Conservation (phyloP, 176 grass and related monocot genomes). For the Hyparrhenia diplandra region DNA sequence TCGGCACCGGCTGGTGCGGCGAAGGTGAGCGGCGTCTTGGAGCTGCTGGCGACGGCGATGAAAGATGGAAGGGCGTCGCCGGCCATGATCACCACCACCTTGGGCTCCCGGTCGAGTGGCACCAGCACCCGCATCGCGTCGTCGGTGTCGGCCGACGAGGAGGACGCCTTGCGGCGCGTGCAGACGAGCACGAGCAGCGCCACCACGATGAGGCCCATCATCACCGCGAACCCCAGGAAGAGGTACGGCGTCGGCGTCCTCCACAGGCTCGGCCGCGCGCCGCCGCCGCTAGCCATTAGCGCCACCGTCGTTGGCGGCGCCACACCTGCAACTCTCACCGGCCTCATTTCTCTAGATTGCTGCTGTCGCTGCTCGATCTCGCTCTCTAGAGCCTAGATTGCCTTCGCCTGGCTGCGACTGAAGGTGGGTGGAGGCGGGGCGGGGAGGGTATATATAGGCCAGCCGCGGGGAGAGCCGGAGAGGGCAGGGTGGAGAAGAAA, state of each 20-base stretch:
- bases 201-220: constrained; percentile 37
- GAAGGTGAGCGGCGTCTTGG: neutral
- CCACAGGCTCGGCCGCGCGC: neutral
- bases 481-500: neutral
- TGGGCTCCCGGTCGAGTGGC: constrained; percentile 44
- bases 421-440: neutral
- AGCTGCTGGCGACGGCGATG: constrained; percentile 45
- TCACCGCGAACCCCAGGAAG: constrained; percentile 28
- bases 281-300: neutral
- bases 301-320: neutral
- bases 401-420: neutral
- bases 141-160: neutral
- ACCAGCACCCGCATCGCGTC: neutral
- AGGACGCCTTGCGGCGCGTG: constrained; percentile 7
- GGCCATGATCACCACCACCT: constrained; percentile 40
- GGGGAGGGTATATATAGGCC: neutral
- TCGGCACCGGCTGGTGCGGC: neutral
- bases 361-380: too few relatives aligned
- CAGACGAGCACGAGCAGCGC: constrained; percentile 45
- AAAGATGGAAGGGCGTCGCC: constrained; percentile 32
- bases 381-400: too few relatives aligned
- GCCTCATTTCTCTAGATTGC: constrained; percentile 15
- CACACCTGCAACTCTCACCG: neutral
- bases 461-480: fast-evolving
- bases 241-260: constrained; percentile 53